Base-by-base conservation (phyloP, 192 early-diverging fungal species). In the Kappamyces sp. region DNA sequence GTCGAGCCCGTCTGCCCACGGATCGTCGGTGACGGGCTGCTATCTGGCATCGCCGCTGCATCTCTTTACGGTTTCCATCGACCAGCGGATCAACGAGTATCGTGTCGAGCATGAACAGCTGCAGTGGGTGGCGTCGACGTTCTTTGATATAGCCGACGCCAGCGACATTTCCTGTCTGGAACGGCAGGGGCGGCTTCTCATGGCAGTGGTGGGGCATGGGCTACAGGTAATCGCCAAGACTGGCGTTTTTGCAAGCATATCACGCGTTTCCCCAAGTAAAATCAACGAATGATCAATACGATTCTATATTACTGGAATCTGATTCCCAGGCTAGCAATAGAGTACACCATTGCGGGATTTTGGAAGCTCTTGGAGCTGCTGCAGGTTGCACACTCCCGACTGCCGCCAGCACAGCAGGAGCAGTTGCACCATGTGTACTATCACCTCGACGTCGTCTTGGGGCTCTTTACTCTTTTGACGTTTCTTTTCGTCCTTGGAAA, bases 71-170 rank as follows among this genome's bases (percentile, higher is more conserved):
- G 77, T 76, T 3, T 82, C 84, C 34, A 76, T 82, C 35, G 89
- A 91, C 64, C 89, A 91, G 62, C 70, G 85, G 45, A 15, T 91
- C 1, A 81, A 78, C 30, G 33, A 73, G 7, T 89, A 85, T 79
- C 33, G 63, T 0, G 6, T 86, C 5, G 38, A 45, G 14, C 31
- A 54, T 8, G 22, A 40, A 49, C 15, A 34, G 49, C 2, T 77
- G 4, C 60, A 67, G 8, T 49, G 74, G 34, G 41, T 61, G 5
- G 64, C 74, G 12, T 68, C 78, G 6, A 57, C 69, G 7, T 84
- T 74, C 61, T 66, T 81, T 5, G 75, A 88, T 55, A 79, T 88
- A 5, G 78, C 83, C 22, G 85, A 88, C 63, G 77, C 84, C 1
- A 83, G 78, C 1, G 75, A 79, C 4, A 78, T 86, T 22, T 72